Conservation (phyloP, 345 rosid genomes). For the Odontarrhena argentea region DNA sequence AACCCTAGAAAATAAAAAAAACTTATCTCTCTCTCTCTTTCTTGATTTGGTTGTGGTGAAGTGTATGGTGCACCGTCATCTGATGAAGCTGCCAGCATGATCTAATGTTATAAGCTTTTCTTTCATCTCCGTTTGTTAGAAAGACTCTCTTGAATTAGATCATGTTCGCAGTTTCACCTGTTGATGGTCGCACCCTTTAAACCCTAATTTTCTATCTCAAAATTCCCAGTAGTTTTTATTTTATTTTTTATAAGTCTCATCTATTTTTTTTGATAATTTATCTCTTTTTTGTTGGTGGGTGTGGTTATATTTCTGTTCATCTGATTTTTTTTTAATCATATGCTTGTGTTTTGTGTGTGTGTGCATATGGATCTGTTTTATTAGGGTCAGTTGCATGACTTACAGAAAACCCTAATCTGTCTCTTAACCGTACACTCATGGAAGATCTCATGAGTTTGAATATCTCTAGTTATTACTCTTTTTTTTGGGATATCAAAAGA, state of each 20-base stretch:
- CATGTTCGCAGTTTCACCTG: constrained; percentile 91
- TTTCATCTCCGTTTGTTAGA: constrained; percentile 29
- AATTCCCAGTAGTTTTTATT: constrained; percentile 1
- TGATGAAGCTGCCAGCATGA: constrained; percentile 99
- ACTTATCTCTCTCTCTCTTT: background rate
- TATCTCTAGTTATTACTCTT: background rate
- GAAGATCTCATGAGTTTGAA: background rate
- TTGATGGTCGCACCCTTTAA: constrained; percentile 57
- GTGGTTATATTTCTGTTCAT: background rate
- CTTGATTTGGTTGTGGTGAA: constrained; percentile 9
- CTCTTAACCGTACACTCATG: background rate
- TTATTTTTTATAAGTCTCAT: background rate
- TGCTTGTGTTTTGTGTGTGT: background rate
- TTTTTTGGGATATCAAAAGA: constrained; percentile 34
- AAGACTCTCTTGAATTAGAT: constrained; percentile 62
- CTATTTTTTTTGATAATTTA: background rate
- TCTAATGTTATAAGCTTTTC: constrained; percentile 51
- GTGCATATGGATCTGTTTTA: constrained; percentile 14
- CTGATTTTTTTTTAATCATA: constrained; percentile 25
- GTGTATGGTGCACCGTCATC: constrained; percentile 57
- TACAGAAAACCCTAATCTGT: constrained; percentile 23
- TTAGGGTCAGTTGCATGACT: constrained; percentile 10
- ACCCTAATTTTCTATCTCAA: constrained; percentile 37
- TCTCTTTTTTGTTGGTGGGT: background rate
- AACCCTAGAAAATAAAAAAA: background rate